Percentiles rank a stretch among this genome's conserved stretches.
Evolutionary conservation across 208 protist species (phyloP).

Genomic region (Vickermania spadyakhi): DNA sequence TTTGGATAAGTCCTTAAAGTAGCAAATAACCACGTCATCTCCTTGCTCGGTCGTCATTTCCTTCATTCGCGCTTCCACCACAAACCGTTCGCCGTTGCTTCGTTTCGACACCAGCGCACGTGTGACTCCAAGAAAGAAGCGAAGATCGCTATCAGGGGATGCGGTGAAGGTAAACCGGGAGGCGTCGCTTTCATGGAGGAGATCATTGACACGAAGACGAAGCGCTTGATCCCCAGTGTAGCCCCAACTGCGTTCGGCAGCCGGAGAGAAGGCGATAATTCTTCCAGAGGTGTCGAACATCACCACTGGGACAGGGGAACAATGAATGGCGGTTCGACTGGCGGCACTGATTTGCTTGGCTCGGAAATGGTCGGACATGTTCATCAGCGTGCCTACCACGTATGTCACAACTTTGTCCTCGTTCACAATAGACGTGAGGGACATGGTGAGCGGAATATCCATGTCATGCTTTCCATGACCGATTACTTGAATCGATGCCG

Average conservation of each 20-base stretch:
- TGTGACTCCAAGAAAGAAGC: background rate
- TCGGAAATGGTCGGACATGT: constrained; percentile 11
- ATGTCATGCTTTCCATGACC: constrained; percentile 14
- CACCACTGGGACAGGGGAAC: constrained; percentile 11
- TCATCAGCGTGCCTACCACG: constrained; percentile 21
- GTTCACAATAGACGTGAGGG: constrained; percentile 19
- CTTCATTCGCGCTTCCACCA: background rate
- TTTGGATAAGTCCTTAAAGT: constrained; percentile 9
- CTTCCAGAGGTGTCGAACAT: constrained; percentile 18
- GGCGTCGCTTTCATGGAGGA: constrained; percentile 3
- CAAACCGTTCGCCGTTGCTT: background rate
- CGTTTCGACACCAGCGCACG: background rate
- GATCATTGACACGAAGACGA: constrained; percentile 5
- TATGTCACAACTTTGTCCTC: constrained; percentile 6
- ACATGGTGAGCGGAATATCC: constrained; percentile 16
- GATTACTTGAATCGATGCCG: background rate
- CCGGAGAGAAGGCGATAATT: constrained; percentile 30
- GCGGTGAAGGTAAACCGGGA: background rate
- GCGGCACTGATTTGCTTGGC: constrained; percentile 7
- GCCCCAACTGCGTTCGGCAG: constrained; percentile 23
- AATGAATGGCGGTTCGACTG: constrained; percentile 9
- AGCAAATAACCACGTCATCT: constrained; percentile 5
- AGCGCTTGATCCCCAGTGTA: constrained; percentile 10
- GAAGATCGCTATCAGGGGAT: background rate
- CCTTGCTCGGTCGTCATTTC: background rate